Conservation (phyloP, 768 basidiomycete genomes). For the Trametes cinnabarina region DNA sequence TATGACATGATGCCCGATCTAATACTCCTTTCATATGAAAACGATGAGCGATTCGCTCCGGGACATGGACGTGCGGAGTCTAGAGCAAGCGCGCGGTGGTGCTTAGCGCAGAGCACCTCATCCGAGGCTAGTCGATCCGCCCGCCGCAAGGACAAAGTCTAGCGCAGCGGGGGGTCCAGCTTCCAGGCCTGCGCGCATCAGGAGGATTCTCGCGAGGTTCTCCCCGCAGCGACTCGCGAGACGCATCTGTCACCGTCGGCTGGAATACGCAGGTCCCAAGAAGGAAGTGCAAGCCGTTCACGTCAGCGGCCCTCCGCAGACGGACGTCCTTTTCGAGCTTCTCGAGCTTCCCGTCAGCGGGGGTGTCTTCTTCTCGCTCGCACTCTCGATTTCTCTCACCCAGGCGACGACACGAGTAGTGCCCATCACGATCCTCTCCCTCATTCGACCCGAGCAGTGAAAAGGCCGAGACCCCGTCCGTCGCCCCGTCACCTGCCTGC, state of each 20-base stretch:
- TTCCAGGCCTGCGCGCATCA: conserved; percentile 2
- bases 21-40: not conserved
- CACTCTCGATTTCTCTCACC: no score
- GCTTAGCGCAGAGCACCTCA: no score
- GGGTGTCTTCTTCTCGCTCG: no score
- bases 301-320: not conserved
- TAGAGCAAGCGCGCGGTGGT: no score
- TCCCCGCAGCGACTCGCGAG: not conserved
- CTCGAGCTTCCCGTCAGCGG: no score
- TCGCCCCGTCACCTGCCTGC: not conserved
- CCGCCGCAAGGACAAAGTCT: not conserved
- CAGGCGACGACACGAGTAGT: not conserved
- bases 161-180: not conserved
- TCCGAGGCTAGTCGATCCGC: not conserved
- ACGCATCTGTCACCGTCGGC: no score
- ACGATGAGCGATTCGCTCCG: not conserved
- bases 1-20: not conserved
- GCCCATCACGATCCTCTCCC: no score
- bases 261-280: no score
- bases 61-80: not conserved
- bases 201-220: conserved; percentile 17
- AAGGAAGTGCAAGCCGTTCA: not conserved
- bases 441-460: no score
- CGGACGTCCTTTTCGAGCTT: no score
- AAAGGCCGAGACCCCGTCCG: no score